phyloP scores from a whole-genome alignment of 2,329 filamentous ascomycete genomes.

The Sclerotinia trifoliorum region DNA sequence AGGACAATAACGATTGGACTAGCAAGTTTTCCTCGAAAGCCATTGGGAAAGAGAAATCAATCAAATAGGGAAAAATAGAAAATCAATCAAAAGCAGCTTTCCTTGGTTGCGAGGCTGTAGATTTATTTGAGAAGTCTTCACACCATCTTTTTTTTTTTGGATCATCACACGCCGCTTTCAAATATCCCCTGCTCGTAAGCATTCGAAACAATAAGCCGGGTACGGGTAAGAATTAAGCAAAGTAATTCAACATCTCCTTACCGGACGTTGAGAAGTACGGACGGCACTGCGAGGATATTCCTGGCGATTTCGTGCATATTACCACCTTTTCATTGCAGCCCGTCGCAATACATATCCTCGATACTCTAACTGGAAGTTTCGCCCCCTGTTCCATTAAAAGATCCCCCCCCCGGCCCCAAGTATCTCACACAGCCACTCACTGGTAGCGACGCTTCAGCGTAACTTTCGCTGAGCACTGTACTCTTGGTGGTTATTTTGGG shows the following conservation, averaged over 20 bases:
- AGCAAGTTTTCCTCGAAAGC: not conserved
- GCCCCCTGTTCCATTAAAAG: conserved; percentile 6
- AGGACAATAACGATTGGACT: not conserved
- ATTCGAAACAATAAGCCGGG: conserved; percentile 19
- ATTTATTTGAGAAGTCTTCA: not conserved
- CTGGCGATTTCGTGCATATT: conserved; percentile 24
- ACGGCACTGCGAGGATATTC: conserved; percentile 23
- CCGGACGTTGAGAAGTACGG: conserved; percentile 22
- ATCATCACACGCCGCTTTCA: conserved; percentile 12
- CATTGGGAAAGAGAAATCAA: not conserved
- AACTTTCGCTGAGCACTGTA: not conserved
- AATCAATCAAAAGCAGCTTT: conserved; percentile 4
- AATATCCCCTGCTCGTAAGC: conserved; percentile 17
- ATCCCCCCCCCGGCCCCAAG: not conserved
- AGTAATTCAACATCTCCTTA: conserved; percentile 6
- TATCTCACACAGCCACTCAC: conserved; percentile 3
- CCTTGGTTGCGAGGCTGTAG: conserved; percentile 3
- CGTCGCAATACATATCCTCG: conserved; percentile 17
- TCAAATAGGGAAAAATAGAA: not conserved
- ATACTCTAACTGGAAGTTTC: conserved; percentile 19
- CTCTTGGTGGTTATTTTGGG: not conserved
- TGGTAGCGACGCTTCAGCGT: conserved; percentile 12
- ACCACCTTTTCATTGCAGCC: conserved; percentile 20
- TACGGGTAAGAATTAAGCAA: conserved; percentile 17
- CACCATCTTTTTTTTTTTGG: conserved; percentile 2